Evolutionary conservation across 768 basidiomycete genomes (phyloP), one percentile per base, ranked within the genome.

Genomic region (Trametes cingulata): DNA sequence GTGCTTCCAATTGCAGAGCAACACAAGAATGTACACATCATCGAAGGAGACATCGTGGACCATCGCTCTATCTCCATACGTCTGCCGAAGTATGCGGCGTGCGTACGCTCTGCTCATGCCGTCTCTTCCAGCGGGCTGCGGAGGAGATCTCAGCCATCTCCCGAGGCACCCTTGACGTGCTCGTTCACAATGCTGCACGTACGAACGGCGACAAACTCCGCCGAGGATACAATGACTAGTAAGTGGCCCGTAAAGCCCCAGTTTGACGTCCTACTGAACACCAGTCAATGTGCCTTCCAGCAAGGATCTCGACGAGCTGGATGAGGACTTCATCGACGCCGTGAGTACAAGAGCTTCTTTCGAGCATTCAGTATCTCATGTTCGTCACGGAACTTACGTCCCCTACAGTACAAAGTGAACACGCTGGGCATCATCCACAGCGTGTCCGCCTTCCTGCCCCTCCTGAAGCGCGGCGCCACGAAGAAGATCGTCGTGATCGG

Each of bases 41-140:
- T 80, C 24, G 61, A 75, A 59, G 73, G 72, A 2, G 77, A 80
- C 58, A 68, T 80, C 20, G 73, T 70, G 3, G 67, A 76, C 50
- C 51, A 46, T 27, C 33, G 36, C 8, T 65, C 71, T 1, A 50
- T 78, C 40, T 65, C 72, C 65, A 77, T 72, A 48, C 51, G 70
- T 60, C 27, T 3, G 27, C 17, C 8, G 7, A 37, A 7, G 14
- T 14, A n/a, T n/a, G n/a, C n/a, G n/a, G n/a, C n/a, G n/a, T n/a
- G n/a, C n/a, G n/a, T 37, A 14, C 7, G 25, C 10, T 17, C 1
- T 24, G 6, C 27, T 7, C 20, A 17, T 5, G 39, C 24, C 27
- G 9, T n/a, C 17, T 10, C 19, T n/a, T 1, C 24, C 14, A 7
- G 40, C 43, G 54, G 36, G 70, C 70, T 14, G 71, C 72, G 1